phyloP scores from a whole-genome alignment of 768 basidiomycete species.

The Guyanaporus albipodus region DNA sequence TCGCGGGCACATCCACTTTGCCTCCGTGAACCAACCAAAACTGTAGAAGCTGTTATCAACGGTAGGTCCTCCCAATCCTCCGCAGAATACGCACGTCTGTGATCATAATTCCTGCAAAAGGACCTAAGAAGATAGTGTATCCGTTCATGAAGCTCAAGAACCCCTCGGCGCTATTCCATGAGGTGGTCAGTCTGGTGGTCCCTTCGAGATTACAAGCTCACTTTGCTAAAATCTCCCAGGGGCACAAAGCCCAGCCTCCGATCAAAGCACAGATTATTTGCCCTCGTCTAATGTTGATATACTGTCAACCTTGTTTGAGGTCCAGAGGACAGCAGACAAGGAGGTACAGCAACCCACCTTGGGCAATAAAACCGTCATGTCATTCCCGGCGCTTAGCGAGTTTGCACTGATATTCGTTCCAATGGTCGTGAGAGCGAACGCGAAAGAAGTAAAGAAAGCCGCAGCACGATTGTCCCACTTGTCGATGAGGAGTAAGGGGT shows the following conservation, averaged over 20 bases:
- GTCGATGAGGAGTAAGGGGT: conserved; percentile 72
- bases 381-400: conserved; percentile 72
- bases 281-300: conserved; percentile 75
- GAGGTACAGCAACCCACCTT: conserved; percentile 38
- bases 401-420: conserved; percentile 56
- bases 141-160: conserved; percentile 79
- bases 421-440: conserved; percentile 44
- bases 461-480: conserved; percentile 83
- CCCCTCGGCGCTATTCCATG: conserved; percentile 42
- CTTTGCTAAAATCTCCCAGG: conserved; percentile 78
- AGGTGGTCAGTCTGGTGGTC: not conserved
- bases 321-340: not conserved
- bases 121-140: conserved; percentile 83
- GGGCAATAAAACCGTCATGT: conserved; percentile 77
- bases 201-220: not conserved
- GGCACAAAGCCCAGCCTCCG: conserved; percentile 81
- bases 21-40: conserved; percentile 76
- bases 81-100: conserved; percentile 42
- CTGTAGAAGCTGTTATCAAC: conserved; percentile 30
- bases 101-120: conserved; percentile 74
- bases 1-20: conserved; percentile 75
- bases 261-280: conserved; percentile 74
- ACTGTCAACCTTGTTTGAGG: conserved; percentile 7
- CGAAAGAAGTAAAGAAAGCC: conserved; percentile 77
- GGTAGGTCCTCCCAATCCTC: not conserved